Conservation (phyloP, 768 basidiomycete genomes). For the Gelatoporia subvermispora region DNA sequence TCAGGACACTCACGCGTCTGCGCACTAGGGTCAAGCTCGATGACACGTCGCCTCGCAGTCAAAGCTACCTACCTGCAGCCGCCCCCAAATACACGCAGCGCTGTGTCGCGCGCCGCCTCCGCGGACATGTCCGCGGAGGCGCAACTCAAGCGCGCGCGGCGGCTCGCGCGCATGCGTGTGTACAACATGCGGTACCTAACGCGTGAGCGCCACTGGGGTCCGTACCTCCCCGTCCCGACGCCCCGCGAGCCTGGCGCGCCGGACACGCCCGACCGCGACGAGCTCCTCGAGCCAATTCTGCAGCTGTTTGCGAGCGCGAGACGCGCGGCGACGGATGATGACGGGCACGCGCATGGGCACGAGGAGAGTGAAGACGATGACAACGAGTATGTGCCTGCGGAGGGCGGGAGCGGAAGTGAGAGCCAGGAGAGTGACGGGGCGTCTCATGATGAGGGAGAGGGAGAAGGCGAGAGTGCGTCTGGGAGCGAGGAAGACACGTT, state of each 20-base stretch:
- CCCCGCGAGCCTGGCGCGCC: neutral
- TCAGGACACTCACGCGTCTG: too few relatives aligned
- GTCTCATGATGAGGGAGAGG: slow-evolving; percentile 3
- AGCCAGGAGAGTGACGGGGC: neutral
- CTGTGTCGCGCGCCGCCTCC: neutral
- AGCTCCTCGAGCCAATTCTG: slow-evolving; percentile 12
- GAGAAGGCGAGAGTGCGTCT: neutral
- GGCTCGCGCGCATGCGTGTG: slow-evolving; percentile 20
- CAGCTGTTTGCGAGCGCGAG: slow-evolving; percentile 8
- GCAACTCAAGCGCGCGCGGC: slow-evolving; percentile 16
- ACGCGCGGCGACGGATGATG: neutral
- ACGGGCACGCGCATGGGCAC: slow-evolving; percentile 5
- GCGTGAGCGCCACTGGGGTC: slow-evolving; percentile 20
- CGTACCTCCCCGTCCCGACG: slow-evolving; percentile 11
- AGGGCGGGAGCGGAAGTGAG: slow-evolving; percentile 11
- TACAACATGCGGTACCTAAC: slow-evolving; percentile 23
- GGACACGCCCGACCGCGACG: slow-evolving; percentile 5
- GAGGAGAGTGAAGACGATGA: slow-evolving; percentile 17
- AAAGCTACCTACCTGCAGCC: too few relatives aligned
- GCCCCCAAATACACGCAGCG: too few relatives aligned
- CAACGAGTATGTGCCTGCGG: slow-evolving; percentile 10
- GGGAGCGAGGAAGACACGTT: neutral
- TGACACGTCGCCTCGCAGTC: too few relatives aligned
- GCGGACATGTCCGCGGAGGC: slow-evolving; percentile 7
- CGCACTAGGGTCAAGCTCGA: too few relatives aligned